Evolutionary conservation across 2,329 filamentous ascomycete species (phyloP).

Genomic region (Fusarium bulbicola): DNA sequence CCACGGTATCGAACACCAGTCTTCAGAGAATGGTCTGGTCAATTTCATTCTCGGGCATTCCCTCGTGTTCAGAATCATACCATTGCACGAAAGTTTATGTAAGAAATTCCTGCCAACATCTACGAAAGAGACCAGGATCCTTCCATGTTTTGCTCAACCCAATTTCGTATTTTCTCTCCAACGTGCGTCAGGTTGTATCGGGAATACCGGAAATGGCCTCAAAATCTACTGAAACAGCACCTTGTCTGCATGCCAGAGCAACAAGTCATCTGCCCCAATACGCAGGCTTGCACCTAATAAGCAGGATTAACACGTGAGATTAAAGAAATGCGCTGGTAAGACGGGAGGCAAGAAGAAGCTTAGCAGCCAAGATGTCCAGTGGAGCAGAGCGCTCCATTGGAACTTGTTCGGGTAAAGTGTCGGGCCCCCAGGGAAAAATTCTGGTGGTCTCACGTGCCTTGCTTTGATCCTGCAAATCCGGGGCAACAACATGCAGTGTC

Average conservation of each 20-base stretch:
- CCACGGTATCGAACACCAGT: accelerated
- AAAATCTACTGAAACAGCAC: neutral
- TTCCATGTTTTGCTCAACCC: neutral
- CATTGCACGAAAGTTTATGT: neutral
- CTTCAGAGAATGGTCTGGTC: accelerated
- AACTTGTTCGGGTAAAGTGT: neutral
- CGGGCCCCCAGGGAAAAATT: neutral
- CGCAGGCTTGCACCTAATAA: neutral
- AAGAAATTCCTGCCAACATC: neutral
- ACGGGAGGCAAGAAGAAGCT: neutral
- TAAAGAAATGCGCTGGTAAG: neutral
- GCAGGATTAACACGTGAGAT: neutral
- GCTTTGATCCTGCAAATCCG: neutral
- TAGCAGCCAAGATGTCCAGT: neutral
- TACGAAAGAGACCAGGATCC: neutral
- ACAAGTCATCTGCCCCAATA: too few relatives aligned
- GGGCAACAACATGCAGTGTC: neutral
- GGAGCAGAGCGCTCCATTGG: neutral
- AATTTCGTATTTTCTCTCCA: too few relatives aligned
- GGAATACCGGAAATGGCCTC: neutral
- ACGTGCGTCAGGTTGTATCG: neutral
- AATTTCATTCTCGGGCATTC: accelerated
- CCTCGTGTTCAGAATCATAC: neutral
- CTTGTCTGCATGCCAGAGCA: neutral
- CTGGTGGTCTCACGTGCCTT: neutral